Base-by-base conservation (phyloP, 768 basidiomycete genomes). In the Russula sp. region DNA sequence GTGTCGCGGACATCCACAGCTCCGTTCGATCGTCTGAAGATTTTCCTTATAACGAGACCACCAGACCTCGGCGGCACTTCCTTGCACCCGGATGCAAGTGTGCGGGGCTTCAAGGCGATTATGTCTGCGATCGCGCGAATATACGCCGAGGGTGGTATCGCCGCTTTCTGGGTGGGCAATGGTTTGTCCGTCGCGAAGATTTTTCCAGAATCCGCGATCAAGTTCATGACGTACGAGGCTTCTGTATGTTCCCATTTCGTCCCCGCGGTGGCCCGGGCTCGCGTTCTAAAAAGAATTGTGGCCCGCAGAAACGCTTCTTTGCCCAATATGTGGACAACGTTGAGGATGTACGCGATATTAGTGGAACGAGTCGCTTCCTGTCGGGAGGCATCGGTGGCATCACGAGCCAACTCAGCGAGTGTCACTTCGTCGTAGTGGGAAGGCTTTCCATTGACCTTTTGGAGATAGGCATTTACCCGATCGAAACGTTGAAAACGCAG, bases 161-260 rank as follows among this genome's bases (percentile, higher is more conserved):
- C 86, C 54, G 90, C 87, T 3, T 99, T 98, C 73, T 99, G 97
- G 96, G 93, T 94, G n/a, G 97, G 97, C 7, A 97, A 93, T 70
- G 88, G 87, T 39, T 78, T 99, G 57, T 98, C 95, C 51, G 89
- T 98, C 32, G 81, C 85, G 56, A 98, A 98, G 78, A 97, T 98
- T 65, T 90, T 98, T 65, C 95, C 95, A 5, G 96, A 98, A 77
- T 98, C 93, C 50, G 97, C 97, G 32, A 97, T 98, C 81, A 98
- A 98, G 75, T 98, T 99, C 77, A 86, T 95, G 67, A 74, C 90
- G 4, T 98, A 98, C 73, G 97, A 98, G 74, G 88, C 91, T 60
- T 86, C 93, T 58, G 93, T 94, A 68, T 73, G 88, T 68, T 36
- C 53, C 38, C 64, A 39, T 29, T 42, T 22, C 63, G 62, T 46